A percentile compares a stretch with the other conserved stretches of the same genome.
Conservation (phyloP, 208 protist genomes). For the Wallacemonas sp. region DNA sequence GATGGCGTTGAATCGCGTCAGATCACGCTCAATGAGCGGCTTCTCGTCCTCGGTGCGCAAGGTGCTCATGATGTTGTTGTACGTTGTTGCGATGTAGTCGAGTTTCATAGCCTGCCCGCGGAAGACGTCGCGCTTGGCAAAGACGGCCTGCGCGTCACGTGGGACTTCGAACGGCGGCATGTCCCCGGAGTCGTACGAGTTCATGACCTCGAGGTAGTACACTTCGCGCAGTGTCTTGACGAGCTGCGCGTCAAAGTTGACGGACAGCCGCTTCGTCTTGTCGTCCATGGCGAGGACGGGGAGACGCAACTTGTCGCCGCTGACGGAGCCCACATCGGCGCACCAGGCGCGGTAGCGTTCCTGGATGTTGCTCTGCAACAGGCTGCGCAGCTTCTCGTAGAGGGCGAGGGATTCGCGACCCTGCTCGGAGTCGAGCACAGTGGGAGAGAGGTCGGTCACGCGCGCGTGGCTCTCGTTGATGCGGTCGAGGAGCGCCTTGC, state of each 20-base stretch:
- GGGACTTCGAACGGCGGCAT: slow-evolving; percentile 83
- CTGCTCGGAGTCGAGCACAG: slow-evolving; percentile 83
- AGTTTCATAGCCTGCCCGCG: slow-evolving; percentile 92
- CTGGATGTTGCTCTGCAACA: slow-evolving; percentile 70
- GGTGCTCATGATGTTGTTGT: slow-evolving; percentile 92
- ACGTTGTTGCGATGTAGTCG: slow-evolving; percentile 92
- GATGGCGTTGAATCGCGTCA: slow-evolving; percentile 86
- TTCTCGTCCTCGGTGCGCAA: slow-evolving; percentile 91
- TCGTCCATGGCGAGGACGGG: slow-evolving; percentile 81
- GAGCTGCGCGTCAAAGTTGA: slow-evolving; percentile 97
- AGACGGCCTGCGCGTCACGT: slow-evolving; percentile 83
- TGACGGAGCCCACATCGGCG: slow-evolving; percentile 81
- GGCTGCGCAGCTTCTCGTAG: slow-evolving; percentile 72
- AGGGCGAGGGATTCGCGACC: slow-evolving; percentile 82
- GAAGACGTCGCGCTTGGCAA: slow-evolving; percentile 90
- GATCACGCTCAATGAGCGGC: slow-evolving; percentile 89
- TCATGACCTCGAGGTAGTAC: slow-evolving; percentile 95
- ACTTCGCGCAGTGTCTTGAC: slow-evolving; percentile 96
- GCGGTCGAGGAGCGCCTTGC: slow-evolving; percentile 93
- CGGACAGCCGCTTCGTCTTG: slow-evolving; percentile 55
- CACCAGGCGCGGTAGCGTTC: slow-evolving; percentile 92
- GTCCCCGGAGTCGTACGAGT: slow-evolving; percentile 71
- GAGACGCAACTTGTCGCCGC: slow-evolving; percentile 94
- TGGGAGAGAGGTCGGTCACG: slow-evolving; percentile 65
- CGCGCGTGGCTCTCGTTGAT: slow-evolving; percentile 91